Evolutionary conservation across 192 early-diverging fungal species (phyloP), one percentile per base, ranked within the genome.

Genomic region (Polychytrium aggregatum): DNA sequence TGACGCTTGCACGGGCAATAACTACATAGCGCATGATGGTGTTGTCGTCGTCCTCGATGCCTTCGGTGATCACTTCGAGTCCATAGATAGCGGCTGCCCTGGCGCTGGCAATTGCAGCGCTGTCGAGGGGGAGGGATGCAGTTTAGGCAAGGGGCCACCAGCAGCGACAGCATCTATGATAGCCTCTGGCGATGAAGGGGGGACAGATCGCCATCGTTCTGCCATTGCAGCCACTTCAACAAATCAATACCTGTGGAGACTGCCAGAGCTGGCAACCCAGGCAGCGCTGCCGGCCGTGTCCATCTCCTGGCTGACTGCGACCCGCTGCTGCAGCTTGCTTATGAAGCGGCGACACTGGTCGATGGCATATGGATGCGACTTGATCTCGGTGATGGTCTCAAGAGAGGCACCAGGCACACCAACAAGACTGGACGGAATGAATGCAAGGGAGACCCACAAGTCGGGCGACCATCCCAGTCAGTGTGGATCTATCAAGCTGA

Each of bases 301-400:
- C 16, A 21, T 16, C 13, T 41, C 42, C 34, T 65, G 63, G 11
- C 27, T 35, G 13, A 65, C 31, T 17, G 46, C 41, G 11, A 50
- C 38, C 2, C 11, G 6, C 10, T 3, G 21, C 3, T 13, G 27
- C 3, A 59, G 37, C 1, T 33, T 37, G 36, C 17, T 29, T 16
- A 65, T 52, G 39, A 50, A 65, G n/a, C 36, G 21, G 8, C 63
- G 47, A 21, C 63, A 65, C 33, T 65, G 63, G 31, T 65, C 63
- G 39, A 65, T 48, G 20, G 42, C 63, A 44, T 60, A 65, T 7
- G 63, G 50, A 37, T 65, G 63, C 0, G 53, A 56, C 6, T 46
- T 29, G 18, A 65, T 46, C 43, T 65, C 52, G 21, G 41, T 51
- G 20, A 65, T 24, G 8, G 49, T 33, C 24, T 52, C 49, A 16